phyloP scores from a whole-genome alignment of 2,329 filamentous ascomycete species.

The Uncinocarpus reesii region DNA sequence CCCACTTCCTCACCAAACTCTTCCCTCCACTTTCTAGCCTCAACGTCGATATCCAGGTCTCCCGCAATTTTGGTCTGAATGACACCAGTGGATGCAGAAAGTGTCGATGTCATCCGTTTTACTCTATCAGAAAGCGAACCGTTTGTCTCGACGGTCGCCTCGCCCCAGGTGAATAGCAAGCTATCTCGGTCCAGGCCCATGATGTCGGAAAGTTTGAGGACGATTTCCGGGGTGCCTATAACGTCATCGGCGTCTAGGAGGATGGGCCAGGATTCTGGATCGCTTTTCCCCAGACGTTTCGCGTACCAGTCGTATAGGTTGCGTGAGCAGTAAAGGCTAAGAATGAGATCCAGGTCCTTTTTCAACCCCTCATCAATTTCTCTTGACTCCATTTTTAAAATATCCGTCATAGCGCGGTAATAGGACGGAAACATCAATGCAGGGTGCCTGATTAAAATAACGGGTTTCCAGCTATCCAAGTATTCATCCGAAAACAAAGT shows the following conservation, averaged over 20 bases:
- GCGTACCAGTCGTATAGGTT: conserved; percentile 30
- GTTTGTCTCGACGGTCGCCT: background rate
- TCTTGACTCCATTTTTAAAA: conserved; percentile 15
- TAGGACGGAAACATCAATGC: conserved; percentile 32
- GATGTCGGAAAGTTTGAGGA: conserved; percentile 22
- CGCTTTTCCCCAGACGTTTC: conserved; percentile 17
- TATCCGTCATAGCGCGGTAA: conserved; percentile 25
- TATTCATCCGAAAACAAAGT: conserved; percentile 31
- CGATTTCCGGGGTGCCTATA: conserved; percentile 26
- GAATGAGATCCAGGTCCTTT: conserved; percentile 15
- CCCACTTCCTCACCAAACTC: conserved; percentile 28
- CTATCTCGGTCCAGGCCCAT: conserved; percentile 27
- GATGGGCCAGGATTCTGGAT: conserved; percentile 19
- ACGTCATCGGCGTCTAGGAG: conserved; percentile 34
- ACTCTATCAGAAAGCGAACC: background rate
- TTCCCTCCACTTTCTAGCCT: conserved; percentile 28
- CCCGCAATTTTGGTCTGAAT: conserved; percentile 24
- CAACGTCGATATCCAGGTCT: conserved; percentile 27
- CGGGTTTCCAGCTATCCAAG: conserved; percentile 26
- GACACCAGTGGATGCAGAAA: conserved; percentile 28
- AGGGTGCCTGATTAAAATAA: conserved; percentile 34
- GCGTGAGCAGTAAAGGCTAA: conserved; percentile 27
- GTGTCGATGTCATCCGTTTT: conserved; percentile 23
- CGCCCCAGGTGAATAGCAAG: conserved; percentile 27
- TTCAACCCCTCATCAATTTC: conserved; percentile 14